Conservation (phyloP, 768 basidiomycete species). For the Atractiella rhizophila region DNA sequence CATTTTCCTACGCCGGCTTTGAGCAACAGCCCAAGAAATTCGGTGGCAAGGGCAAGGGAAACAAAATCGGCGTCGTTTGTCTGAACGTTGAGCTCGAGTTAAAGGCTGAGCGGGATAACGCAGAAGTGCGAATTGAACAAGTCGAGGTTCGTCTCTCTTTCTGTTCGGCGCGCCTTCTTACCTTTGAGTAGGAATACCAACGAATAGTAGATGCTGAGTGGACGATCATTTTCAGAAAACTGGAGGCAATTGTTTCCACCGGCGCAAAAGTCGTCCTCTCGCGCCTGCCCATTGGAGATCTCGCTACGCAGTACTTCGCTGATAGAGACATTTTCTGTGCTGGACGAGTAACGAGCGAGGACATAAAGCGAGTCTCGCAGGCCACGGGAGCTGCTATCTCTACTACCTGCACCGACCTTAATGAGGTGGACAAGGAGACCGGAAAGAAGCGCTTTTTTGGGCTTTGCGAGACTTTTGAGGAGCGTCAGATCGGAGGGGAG, state of each 20-base stretch:
- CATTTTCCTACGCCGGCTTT: constrained; percentile 94
- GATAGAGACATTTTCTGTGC: constrained; percentile 98
- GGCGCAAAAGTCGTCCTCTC: constrained; percentile 94
- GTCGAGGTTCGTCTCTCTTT: constrained; percentile 31
- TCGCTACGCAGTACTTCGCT: constrained; percentile 98
- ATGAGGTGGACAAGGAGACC: constrained; percentile 54
- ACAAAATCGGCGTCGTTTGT: constrained; percentile 73
- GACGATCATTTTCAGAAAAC: constrained; percentile 96
- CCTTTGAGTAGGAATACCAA: constrained; percentile 46
- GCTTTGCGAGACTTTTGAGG: constrained; percentile 74
- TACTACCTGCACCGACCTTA: constrained; percentile 80
- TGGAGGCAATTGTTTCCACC: constrained; percentile 81
- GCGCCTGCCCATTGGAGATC: constrained; percentile 91
- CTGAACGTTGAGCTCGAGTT: constrained; percentile 94
- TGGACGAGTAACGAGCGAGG: constrained; percentile 69
- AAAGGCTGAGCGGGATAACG: constrained; percentile 98
- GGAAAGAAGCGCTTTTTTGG: no score
- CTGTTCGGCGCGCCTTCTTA: neutral
- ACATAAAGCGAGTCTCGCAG: constrained; percentile 78
- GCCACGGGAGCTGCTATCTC: constrained; percentile 87
- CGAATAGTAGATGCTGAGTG: constrained; percentile 98
- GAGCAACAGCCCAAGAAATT: constrained; percentile 96
- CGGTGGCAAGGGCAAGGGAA: no score
- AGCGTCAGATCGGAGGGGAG: constrained; percentile 87
- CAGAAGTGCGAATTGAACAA: constrained; percentile 85